These are phyloP conservation scores for Gonium pectorale DNA, from an alignment of 139 green algal genomes.

Conservation along the genomic window DNA sequence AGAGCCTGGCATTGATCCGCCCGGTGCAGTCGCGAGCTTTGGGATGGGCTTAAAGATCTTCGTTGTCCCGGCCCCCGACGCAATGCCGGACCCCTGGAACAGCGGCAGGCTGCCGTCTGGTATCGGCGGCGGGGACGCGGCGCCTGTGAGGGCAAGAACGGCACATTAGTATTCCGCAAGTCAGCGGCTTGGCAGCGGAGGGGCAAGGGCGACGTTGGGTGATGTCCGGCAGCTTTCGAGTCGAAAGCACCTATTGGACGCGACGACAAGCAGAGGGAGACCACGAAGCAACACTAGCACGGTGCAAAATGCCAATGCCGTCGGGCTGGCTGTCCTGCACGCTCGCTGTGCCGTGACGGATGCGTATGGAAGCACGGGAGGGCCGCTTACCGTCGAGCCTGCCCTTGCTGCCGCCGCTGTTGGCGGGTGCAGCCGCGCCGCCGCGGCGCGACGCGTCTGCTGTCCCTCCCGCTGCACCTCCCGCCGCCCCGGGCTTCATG, in stretches of 20 bases:
- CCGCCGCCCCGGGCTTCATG: background rate
- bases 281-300: too few relatives aligned
- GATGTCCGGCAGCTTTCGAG: too few relatives aligned
- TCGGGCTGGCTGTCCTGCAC: too few relatives aligned
- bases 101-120: constrained; percentile 26
- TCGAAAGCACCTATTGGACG: too few relatives aligned
- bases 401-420: constrained; percentile 23
- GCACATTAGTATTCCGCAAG: too few relatives aligned
- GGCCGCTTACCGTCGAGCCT: constrained; percentile 9
- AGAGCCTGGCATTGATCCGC: background rate
- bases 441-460: background rate
- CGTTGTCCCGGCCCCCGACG: background rate
- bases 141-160: background rate
- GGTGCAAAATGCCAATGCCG: too few relatives aligned
- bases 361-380: too few relatives aligned
- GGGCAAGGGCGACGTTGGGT: too few relatives aligned
- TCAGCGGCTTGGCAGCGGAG: too few relatives aligned
- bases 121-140: constrained; percentile 15
- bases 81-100: background rate
- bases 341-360: too few relatives aligned
- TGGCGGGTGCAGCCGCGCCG: background rate
- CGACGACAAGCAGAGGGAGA: too few relatives aligned
- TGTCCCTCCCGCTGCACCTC: background rate
- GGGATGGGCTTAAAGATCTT: constrained; percentile 37
- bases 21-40: background rate